Base-by-base conservation (phyloP, 2,329 filamentous ascomycete genomes). In the Westerdykella aurantiaca region DNA sequence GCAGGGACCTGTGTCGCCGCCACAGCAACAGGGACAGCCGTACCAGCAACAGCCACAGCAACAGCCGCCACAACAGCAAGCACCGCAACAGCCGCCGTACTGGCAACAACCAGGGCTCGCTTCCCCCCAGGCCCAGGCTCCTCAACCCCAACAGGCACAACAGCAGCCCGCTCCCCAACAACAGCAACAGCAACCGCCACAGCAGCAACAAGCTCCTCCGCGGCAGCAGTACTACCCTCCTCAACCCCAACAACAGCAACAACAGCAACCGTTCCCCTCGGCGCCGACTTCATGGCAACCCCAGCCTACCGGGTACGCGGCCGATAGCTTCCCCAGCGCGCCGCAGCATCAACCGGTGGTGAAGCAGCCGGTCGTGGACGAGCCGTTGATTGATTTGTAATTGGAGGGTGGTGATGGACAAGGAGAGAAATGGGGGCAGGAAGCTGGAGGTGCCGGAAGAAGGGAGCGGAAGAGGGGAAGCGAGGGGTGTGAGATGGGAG, bases 341-440 rank as follows among this genome's bases (percentile, higher is more conserved):
- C 81, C 82, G 13, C 78, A 82, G 46, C 79, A 83, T 62, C 75
- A 79, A 31, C 37, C 60, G 11, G 56, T 54, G 22, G 80, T 78
- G 41, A 60, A 66, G 43, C 68, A 72, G 34, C 71, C 76, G 53
- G 76, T 72, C 1, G 76, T 85, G 38, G 86, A 91, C 67, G 87
- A 91, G 67, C 85, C 82, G 46, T 69, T 93, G 58, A 93, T 93
- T 67, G 87, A 93, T 66, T 73, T 91, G 49, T 90, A 67, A 44
- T 21, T 21, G 18, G 18, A 31, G 23, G 40, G 21, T 25, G 38
- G 34, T 21, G 18, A 21, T 21, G 18, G 18, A 6, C 18, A 4
- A 6, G 11, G 25, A 29, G 25, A 5, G 25, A 7, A 29, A 9
- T 3, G 9, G 25, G 25, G 25, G 25, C n/a, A 21, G 18, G 18